Base-by-base conservation (phyloP, 192 early-diverging fungal genomes). In the Backusella tuberculispora region DNA sequence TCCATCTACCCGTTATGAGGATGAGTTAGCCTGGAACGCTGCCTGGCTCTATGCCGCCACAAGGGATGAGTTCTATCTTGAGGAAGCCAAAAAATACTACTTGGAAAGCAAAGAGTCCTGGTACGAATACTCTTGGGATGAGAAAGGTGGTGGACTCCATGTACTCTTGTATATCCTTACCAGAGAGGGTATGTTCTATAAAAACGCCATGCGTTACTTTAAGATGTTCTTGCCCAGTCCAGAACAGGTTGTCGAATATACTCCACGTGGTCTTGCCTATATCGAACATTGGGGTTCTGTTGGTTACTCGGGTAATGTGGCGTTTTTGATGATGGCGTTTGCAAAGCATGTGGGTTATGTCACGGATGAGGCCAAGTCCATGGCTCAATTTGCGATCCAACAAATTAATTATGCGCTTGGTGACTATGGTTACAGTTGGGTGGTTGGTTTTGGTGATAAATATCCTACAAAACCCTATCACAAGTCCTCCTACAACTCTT, bases 41-140 rank as follows among this genome's bases (percentile, higher is more conserved):
- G 83, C 83, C 5, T 90, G 88, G 88, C 75, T 90, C 50, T 87
- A 86, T 78, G 78, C 74, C 40, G 80, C 86, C 42, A 89, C 89
- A 12, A 81, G 78, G 37, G 73, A 87, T 4, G 5, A 67, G 3
- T 44, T 48, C 17, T 90, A 85, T 63, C 69, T 85, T 14, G 67
- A 84, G 12, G 79, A 81, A 7, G 86, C 88, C 1, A 69, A 71
- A 60, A 80, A 75, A 15, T 88, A 81, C 48, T 81, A 83, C 48
- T 41, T 65, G 0, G 64, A 24, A 14, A 45, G 53, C 7, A 37
- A 42, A 0, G 77, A 76, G 26, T 75, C 78, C 21, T 83, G 72
- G 71, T 42, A 24, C 8, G 81, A 83, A 63, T 78, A 83, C 41
- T 78, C 77, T 26, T 90, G 89, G 89, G 85, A 88, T 63, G 81